phyloP scores from a whole-genome alignment of 2,329 filamentous ascomycete genomes.

The Talaromyces marneffei region DNA sequence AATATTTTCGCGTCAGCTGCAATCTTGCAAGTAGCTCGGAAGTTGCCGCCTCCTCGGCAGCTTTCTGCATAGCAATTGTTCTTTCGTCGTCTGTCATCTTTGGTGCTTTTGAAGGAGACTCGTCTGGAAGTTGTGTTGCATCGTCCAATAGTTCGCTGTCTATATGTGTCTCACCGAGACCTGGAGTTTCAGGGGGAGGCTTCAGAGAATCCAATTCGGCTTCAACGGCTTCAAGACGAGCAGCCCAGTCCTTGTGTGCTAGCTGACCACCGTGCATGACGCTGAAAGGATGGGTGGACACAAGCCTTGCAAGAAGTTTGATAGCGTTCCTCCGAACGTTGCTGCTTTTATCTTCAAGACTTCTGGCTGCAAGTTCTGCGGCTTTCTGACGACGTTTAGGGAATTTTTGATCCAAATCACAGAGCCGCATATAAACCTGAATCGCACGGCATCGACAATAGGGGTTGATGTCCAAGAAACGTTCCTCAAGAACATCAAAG shows the following conservation, averaged over 20 bases:
- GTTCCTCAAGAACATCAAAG: constrained; percentile 92
- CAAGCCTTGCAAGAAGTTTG: constrained; percentile 78
- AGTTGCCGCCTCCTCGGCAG: constrained; percentile 79
- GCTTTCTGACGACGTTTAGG: constrained; percentile 84
- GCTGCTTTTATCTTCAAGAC: constrained; percentile 95
- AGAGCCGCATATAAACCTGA: constrained; percentile 87
- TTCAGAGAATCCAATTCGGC: constrained; percentile 73
- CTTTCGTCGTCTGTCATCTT: constrained; percentile 76
- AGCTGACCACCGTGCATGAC: constrained; percentile 86
- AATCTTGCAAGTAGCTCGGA: constrained; percentile 83
- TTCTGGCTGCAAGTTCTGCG: constrained; percentile 79
- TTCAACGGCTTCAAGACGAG: constrained; percentile 74
- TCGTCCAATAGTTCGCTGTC: constrained; percentile 80
- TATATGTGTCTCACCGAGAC: constrained; percentile 66
- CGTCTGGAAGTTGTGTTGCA: constrained; percentile 68
- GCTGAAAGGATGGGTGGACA: constrained; percentile 91
- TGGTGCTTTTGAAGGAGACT: constrained; percentile 59
- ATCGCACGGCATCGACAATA: constrained; percentile 89
- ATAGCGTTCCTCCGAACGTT: constrained; percentile 94
- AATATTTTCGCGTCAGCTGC: constrained; percentile 82
- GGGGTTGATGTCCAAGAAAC: constrained; percentile 93
- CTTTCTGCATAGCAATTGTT: constrained; percentile 66
- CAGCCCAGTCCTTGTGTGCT: constrained; percentile 77
- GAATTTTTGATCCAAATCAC: constrained; percentile 92
- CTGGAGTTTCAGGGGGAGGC: constrained; percentile 67